Evolutionary conservation across 108 stramenopile genomes (phyloP).

Genomic region (Fistulifera pelliculosa): DNA sequence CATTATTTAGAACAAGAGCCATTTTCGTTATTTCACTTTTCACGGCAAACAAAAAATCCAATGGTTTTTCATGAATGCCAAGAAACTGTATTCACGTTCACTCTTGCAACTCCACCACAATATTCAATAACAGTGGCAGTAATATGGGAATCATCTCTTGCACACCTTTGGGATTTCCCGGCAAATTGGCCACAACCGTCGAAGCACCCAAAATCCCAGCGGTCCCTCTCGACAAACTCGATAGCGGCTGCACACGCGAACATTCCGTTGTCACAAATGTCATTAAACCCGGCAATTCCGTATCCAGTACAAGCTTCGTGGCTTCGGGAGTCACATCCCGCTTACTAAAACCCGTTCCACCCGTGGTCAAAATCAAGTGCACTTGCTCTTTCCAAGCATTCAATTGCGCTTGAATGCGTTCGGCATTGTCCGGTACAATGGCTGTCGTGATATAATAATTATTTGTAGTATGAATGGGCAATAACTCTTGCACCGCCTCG

Average conservation of each 20-base stretch:
- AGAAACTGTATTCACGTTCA: too few relatives aligned
- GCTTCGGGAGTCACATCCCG: slow-evolving; percentile 93
- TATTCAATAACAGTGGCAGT: slow-evolving; percentile 41
- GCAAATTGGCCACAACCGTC: slow-evolving; percentile 63
- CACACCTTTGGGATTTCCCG: slow-evolving; percentile 70
- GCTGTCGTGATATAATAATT: slow-evolving; percentile 10
- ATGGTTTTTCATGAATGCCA: too few relatives aligned
- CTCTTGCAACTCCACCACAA: too few relatives aligned
- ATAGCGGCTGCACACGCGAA: slow-evolving; percentile 34
- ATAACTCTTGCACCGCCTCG: slow-evolving; percentile 18
- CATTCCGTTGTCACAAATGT: slow-evolving; percentile 61
- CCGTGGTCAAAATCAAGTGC: slow-evolving; percentile 81
- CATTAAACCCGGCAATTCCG: slow-evolving; percentile 62
- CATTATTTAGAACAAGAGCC: too few relatives aligned
- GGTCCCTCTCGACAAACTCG: slow-evolving; percentile 68
- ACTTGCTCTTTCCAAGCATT: slow-evolving; percentile 33
- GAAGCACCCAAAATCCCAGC: slow-evolving; percentile 49
- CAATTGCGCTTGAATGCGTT: slow-evolving; percentile 39
- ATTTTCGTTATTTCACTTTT: too few relatives aligned
- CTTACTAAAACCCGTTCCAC: slow-evolving; percentile 82
- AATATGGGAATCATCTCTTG: slow-evolving; percentile 55
- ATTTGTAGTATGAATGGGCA: not conserved
- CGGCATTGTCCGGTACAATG: slow-evolving; percentile 78
- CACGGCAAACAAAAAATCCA: too few relatives aligned
- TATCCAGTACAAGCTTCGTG: slow-evolving; percentile 48